A percentile compares a stretch with the other conserved stretches of the same genome.
Conservation (phyloP, 345 rosid species). For the Clarkia xantiana region DNA sequence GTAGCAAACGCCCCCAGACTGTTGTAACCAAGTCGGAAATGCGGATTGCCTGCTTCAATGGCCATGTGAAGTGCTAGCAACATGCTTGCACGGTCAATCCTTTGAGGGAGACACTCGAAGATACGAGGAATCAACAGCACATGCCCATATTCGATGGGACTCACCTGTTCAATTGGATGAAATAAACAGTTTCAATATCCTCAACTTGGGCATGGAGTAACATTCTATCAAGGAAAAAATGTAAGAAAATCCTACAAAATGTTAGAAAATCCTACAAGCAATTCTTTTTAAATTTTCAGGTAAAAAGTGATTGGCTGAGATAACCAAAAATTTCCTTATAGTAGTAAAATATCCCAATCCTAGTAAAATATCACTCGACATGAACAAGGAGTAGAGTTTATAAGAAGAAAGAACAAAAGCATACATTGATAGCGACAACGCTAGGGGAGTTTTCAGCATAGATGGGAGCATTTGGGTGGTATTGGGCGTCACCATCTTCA, state of each 20-base stretch:
- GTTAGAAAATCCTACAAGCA: too few relatives aligned
- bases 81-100: constrained; percentile 71
- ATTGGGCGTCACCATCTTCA: constrained; percentile 43
- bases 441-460: constrained; percentile 62
- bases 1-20: constrained; percentile 98
- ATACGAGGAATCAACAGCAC: constrained; percentile 79
- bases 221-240: too few relatives aligned
- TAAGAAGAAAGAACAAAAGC: constrained; percentile 5
- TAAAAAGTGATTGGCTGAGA: too few relatives aligned
- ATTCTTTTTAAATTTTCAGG: too few relatives aligned
- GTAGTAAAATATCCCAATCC: too few relatives aligned
- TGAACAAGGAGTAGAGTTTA: neutral
- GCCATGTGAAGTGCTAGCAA: constrained; percentile 79
- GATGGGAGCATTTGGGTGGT: constrained; percentile 46
- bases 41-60: constrained; percentile 62
- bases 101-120: constrained; percentile 83
- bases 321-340: too few relatives aligned
- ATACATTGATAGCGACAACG: constrained; percentile 85
- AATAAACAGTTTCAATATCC: too few relatives aligned
- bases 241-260: too few relatives aligned
- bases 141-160: constrained; percentile 97
- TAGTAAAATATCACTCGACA: too few relatives aligned
- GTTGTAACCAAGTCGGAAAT: constrained; percentile 85
- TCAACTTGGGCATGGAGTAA: too few relatives aligned
- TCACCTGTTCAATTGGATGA: constrained; percentile 37